Conservation (phyloP, 2,329 filamentous ascomycete genomes). For the Aureobasidium zeae region DNA sequence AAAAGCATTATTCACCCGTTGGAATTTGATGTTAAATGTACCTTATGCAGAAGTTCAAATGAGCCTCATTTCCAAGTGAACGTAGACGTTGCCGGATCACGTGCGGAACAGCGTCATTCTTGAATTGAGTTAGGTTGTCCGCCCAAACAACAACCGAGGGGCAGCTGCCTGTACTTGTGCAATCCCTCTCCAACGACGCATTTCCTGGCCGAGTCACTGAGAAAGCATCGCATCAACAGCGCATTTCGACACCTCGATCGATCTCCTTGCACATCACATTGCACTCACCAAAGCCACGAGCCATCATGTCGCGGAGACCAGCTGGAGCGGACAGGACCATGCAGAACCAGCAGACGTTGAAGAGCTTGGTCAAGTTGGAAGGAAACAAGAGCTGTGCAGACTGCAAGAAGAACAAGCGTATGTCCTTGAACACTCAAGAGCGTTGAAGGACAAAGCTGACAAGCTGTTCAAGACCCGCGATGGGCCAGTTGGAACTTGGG, state of each 20-base stretch:
- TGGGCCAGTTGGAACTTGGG: conserved; percentile 99
- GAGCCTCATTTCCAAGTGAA: neutral
- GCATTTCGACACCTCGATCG: too few species aligned
- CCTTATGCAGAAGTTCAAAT: neutral
- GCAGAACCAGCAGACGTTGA: conserved; percentile 88
- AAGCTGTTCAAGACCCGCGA: conserved; percentile 63
- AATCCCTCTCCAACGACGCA: too few species aligned
- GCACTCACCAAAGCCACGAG: too few species aligned
- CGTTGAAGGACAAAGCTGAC: conserved; percentile 21
- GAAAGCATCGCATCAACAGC: too few species aligned
- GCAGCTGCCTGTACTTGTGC: too few species aligned
- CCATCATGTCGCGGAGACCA: conserved; percentile 67
- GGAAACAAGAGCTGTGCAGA: conserved; percentile 95
- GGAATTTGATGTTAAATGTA: too few species aligned
- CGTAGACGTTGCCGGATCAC: neutral
- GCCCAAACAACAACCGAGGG: conserved; percentile 11
- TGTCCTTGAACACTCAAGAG: conserved; percentile 25
- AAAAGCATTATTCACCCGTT: too few species aligned
- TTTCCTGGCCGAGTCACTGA: too few species aligned
- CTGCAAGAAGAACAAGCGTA: conserved; percentile 98
- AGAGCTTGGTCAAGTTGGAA: conserved; percentile 88
- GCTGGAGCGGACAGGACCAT: conserved; percentile 78
- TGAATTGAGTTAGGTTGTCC: neutral
- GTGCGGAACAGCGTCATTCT: conserved; percentile 3
- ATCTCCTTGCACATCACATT: too few species aligned